phyloP scores from a whole-genome alignment of 2,329 filamentous ascomycete species.

The Xylariaceae sp. region DNA sequence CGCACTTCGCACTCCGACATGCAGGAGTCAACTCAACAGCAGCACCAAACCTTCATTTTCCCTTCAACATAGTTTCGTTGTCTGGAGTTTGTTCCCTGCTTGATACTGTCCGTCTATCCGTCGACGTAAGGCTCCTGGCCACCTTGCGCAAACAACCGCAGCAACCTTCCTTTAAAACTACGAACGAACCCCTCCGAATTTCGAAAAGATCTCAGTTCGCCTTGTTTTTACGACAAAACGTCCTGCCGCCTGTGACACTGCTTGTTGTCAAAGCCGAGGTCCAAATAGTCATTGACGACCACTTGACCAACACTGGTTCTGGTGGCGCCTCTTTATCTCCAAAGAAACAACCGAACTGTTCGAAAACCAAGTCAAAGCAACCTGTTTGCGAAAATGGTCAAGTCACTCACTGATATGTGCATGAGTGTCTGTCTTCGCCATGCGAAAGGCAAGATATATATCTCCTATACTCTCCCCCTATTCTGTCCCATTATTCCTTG shows the following conservation, averaged over 20 bases:
- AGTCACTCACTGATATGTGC: constrained; percentile 49
- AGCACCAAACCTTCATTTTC: too few species aligned
- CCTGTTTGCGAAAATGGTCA: constrained; percentile 29
- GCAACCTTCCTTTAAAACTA: too few species aligned
- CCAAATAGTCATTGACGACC: constrained; percentile 13
- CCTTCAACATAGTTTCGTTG: not conserved
- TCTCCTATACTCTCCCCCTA: not conserved
- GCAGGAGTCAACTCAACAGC: constrained; percentile 5
- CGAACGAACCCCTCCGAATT: too few species aligned
- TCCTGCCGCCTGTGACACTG: too few species aligned
- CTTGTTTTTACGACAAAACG: too few species aligned
- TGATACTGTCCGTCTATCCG: not conserved
- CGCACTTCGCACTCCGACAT: constrained; percentile 1
- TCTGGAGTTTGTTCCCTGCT: not conserved
- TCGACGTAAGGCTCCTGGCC: too few species aligned
- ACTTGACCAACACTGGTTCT: constrained; percentile 16
- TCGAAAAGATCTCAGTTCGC: too few species aligned
- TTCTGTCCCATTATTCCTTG: not conserved
- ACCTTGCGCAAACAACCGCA: too few species aligned
- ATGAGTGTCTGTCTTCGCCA: constrained; percentile 49
- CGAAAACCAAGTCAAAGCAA: not conserved
- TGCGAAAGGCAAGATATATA: constrained; percentile 34
- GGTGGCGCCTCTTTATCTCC: not conserved
- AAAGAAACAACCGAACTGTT: not conserved
- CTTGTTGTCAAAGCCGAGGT: too few species aligned